Evolutionary conservation across 441 rosid genomes (phyloP).

Genomic region (Gossypium lobatum): DNA sequence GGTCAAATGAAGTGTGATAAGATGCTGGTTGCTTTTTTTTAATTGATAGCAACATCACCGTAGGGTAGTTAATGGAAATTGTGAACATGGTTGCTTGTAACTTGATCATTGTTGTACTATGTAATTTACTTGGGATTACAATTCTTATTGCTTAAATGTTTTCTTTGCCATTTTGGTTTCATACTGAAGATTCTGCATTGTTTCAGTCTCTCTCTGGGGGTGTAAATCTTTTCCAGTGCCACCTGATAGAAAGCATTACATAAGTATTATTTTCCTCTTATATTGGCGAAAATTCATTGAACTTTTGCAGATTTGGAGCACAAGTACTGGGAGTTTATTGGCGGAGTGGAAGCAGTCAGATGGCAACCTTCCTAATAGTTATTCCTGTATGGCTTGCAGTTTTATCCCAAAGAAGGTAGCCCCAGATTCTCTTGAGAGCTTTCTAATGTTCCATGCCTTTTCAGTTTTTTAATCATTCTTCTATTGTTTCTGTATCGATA

Average conservation of each 20-base stretch:
- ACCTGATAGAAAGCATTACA: neutral
- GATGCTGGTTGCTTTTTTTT: neutral
- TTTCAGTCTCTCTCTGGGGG: neutral
- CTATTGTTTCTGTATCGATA: neutral
- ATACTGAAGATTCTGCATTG: neutral
- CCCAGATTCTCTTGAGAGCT: neutral
- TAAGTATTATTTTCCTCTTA: neutral
- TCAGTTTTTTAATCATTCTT: neutral
- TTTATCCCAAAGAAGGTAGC: constrained; percentile 37
- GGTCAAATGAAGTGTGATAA: neutral
- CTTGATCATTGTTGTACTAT: neutral
- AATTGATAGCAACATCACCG: neutral
- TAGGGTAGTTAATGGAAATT: neutral
- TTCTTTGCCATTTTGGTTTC: neutral
- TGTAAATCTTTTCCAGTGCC: neutral
- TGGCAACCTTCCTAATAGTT: constrained; percentile 15
- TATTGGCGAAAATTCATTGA: neutral
- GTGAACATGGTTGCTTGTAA: neutral
- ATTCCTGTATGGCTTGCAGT: constrained; percentile 34
- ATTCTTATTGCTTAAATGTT: neutral
- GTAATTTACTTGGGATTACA: neutral
- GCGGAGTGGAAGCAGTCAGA: constrained; percentile 34
- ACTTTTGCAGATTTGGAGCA: constrained; percentile 35
- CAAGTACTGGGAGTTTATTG: constrained; percentile 30
- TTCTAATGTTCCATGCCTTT: neutral